phyloP scores from a whole-genome alignment of 2,329 filamentous ascomycete genomes.

The Sporothrix euskadiensis region DNA sequence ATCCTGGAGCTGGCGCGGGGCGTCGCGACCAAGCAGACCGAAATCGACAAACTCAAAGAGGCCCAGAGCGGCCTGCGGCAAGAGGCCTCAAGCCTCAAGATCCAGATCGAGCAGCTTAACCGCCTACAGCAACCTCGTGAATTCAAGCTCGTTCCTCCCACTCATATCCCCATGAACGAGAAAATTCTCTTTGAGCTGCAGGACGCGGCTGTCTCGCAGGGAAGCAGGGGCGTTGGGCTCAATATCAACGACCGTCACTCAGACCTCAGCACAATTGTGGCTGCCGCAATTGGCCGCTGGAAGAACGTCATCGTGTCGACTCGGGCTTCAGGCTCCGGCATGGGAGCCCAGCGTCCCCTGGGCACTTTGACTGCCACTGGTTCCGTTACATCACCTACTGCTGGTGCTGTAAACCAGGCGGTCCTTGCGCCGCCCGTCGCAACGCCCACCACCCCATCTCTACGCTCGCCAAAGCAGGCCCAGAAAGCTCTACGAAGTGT shows the following conservation, averaged over 20 bases:
- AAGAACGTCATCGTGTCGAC: constrained; percentile 60
- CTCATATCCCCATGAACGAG: constrained; percentile 54
- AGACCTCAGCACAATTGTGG: constrained; percentile 54
- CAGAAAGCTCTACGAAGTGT: neutral
- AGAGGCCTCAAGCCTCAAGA: constrained; percentile 57
- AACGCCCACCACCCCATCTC: neutral
- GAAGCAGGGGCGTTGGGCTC: constrained; percentile 47
- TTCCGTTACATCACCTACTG: neutral
- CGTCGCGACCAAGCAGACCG: constrained; percentile 58
- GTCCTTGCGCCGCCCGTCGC: neutral
- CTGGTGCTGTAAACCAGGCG: neutral
- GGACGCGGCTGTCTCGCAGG: constrained; percentile 46
- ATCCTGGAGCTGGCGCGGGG: constrained; percentile 61
- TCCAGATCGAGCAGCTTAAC: constrained; percentile 61
- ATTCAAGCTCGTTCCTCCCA: constrained; percentile 55
- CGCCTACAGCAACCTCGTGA: constrained; percentile 61
- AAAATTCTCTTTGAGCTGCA: constrained; percentile 50
- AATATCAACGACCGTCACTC: constrained; percentile 53
- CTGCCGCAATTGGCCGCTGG: constrained; percentile 61
- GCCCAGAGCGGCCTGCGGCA: constrained; percentile 55
- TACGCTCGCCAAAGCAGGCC: neutral
- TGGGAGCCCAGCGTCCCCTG: constrained; percentile 54
- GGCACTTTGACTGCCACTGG: constrained; percentile 35
- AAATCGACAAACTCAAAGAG: constrained; percentile 54
- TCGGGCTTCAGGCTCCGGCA: constrained; percentile 47